These are phyloP conservation scores for Mycotypha africana DNA, from an alignment of 371 early-diverging fungal species.

Conservation along the genomic window DNA sequence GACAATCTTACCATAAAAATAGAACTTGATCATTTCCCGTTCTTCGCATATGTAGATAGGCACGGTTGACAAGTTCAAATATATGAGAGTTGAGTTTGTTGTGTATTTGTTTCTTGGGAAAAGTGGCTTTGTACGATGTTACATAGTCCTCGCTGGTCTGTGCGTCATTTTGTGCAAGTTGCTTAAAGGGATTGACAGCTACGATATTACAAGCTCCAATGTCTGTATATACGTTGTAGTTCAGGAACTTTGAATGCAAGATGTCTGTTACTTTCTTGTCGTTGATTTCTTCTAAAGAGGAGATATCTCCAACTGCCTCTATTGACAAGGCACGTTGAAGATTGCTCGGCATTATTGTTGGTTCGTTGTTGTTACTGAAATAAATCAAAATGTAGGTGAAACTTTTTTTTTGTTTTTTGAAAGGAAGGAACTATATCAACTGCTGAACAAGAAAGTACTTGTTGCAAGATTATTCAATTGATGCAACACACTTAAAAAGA, in stretches of 20 bases:
- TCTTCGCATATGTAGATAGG: constrained; percentile 70
- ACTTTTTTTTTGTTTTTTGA: too few species aligned
- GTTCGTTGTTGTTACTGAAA: background rate
- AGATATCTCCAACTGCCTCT: constrained; percentile 1
- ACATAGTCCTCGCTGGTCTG: constrained; percentile 61
- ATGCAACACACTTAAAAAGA: background rate
- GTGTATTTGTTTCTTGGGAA: constrained; percentile 30
- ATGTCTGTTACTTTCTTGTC: constrained; percentile 2
- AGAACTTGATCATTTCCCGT: constrained; percentile 72
- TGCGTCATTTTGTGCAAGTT: constrained; percentile 44
- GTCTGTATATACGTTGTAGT: constrained; percentile 47
- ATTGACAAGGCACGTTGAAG: background rate
- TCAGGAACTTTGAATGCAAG: constrained; percentile 11
- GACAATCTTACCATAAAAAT: constrained; percentile 45
- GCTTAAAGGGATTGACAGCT: constrained; percentile 46
- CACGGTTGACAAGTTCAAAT: constrained; percentile 60
- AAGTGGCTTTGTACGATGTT: constrained; percentile 47
- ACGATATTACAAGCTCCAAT: constrained; percentile 52
- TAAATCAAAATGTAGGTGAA: background rate
- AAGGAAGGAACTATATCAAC: too few species aligned
- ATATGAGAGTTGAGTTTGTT: constrained; percentile 66
- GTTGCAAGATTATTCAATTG: too few species aligned
- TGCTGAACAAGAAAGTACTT: background rate
- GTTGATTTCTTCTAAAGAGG: background rate
- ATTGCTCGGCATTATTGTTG: background rate